A percentile compares a stretch with the other conserved stretches of the same genome.
phyloP scores from a whole-genome alignment of 164 flowering plant species.

The Sextonia rubra region DNA sequence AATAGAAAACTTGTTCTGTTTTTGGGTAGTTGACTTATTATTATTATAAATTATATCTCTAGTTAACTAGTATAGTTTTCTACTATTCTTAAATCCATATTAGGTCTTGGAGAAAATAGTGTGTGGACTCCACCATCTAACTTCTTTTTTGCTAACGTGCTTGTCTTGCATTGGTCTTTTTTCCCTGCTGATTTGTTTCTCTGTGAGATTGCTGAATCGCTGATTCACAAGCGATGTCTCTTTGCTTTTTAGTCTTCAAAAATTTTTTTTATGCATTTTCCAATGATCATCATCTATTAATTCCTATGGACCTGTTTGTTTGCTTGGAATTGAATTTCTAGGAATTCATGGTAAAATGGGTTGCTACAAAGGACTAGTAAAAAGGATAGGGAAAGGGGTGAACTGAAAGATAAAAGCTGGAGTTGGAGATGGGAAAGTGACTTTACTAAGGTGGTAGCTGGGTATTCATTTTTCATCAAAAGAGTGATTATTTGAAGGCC shows the following conservation, averaged over 20 bases:
- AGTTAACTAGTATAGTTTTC: not conserved
- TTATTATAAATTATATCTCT: not conserved
- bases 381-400: no score
- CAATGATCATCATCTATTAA: no score
- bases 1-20: not conserved
- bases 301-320: no score
- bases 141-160: not conserved
- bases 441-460: no score
- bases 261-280: not conserved
- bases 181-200: not conserved
- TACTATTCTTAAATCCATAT: not conserved
- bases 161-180: not conserved
- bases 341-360: no score
- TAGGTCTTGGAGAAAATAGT: not conserved
- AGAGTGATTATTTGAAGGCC: no score
- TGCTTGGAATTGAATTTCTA: no score
- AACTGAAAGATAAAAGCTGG: no score
- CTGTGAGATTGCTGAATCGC: no score
- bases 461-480: no score
- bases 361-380: no score
- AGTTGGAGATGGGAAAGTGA: no score
- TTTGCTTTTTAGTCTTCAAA: not conserved
- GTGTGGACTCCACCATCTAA: not conserved
- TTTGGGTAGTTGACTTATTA: not conserved
- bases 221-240: not conserved